Base-by-base conservation (phyloP, 192 early-diverging fungal genomes). In the Dispira simplex region DNA sequence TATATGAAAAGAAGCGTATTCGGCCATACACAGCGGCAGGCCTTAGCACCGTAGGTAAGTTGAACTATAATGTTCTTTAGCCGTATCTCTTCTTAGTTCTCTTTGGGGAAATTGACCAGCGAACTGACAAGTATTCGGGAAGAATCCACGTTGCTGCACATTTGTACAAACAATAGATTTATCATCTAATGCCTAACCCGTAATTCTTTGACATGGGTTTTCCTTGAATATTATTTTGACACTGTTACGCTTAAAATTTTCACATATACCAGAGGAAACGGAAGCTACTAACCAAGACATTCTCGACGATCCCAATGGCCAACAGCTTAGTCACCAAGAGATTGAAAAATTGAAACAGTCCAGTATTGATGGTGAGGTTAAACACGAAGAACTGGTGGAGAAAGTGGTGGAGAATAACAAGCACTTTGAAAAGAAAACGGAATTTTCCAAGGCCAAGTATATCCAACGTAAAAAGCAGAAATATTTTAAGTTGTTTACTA, bases 371-470 rank as follows among this genome's bases (percentile, higher is more conserved):
- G 92, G 90, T 32, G 81, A 80, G 20, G 73, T 90, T 2, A 71
- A 77, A 11, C 74, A 82, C 57, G 73, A 83, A 70, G 77, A 83
- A 64, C 82, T 97, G 32, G 91, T 97, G 63, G 76, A 82, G 64
- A 83, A 82, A 47, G 72, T 97, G 51, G 81, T 87, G 3, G 85
- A 85, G 58, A 89, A 90, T 69, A 89, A 90, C 72, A 74, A 84
- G 27, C 71, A 83, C n/a, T 97, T 94, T 70, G 85, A 90, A 47
- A 79, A 85, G 63, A 98, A 98, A 74, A 98, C 95, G 0, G 90
- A 93, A 66, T 98, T 87, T 66, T 87, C 93, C 23, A 93, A 97
- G 73, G 86, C 88, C 43, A 98, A 98, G 79, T 97, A 97, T 63
- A 87, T 97, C 63, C 77, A 84, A 67, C 81, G 88, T 66, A 94